Percentiles rank a stretch among this genome's conserved stretches.
Conservation (phyloP, 331 rosid genomes). For the Spiraea crenata region DNA sequence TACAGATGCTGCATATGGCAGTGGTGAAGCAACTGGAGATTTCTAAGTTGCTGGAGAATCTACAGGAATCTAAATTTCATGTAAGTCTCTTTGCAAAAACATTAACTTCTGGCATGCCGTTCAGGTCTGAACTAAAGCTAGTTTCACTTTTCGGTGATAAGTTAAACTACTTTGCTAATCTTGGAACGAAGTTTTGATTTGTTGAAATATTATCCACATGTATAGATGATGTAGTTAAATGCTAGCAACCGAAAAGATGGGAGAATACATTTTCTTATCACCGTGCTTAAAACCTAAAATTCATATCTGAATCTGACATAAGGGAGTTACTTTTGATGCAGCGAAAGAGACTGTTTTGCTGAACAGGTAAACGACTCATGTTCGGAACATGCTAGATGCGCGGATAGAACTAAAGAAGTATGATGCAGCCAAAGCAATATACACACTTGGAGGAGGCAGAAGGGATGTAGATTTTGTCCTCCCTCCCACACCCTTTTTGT, state of each 20-base stretch:
- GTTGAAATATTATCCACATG: not conserved
- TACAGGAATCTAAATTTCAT: constrained; percentile 48
- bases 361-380: not conserved
- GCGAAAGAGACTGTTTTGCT: constrained; percentile 29
- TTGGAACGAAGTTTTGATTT: not conserved
- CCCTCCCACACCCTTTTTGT: not conserved
- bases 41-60: constrained; percentile 53
- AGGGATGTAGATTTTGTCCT: not conserved
- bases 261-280: not conserved
- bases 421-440: not conserved
- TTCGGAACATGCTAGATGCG: not conserved
- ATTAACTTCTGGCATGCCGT: not conserved
- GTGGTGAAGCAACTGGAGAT: constrained; percentile 77
- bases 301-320: constrained; percentile 7
- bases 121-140: not conserved
- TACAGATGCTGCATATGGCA: constrained; percentile 67
- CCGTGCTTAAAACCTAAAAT: not conserved
- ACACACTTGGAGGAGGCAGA: constrained; percentile 9
- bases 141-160: no score
- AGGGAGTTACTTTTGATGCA: constrained; percentile 15
- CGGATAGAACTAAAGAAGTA: not conserved
- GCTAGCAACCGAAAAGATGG: not conserved
- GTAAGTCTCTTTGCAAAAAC: constrained; percentile 44
- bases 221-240: not conserved
- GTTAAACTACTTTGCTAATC: no score